phyloP scores from a whole-genome alignment of 768 basidiomycete genomes.

The Candolleomyces eurysporus region DNA sequence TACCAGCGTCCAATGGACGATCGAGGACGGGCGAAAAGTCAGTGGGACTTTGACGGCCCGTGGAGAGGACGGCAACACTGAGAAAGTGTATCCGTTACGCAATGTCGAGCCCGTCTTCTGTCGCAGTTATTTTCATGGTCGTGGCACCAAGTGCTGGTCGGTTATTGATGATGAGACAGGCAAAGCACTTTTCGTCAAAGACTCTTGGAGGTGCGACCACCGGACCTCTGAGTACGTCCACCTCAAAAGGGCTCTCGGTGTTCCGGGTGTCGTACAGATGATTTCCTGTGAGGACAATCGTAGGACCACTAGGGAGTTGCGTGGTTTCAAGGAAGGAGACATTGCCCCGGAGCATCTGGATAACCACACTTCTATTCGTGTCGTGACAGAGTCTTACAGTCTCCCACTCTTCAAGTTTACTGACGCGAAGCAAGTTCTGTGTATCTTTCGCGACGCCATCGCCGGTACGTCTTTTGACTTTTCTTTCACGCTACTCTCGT shows the following conservation, averaged over 20 bases:
- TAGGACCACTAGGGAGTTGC: background rate
- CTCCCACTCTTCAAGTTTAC: background rate
- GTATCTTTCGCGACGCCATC: background rate
- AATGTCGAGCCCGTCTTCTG: too few relatives aligned
- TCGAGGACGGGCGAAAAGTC: background rate
- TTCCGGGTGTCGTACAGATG: background rate
- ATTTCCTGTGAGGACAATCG: background rate
- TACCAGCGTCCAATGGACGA: background rate
- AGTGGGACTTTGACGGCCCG: background rate
- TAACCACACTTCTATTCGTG: background rate
- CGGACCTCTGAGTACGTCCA: background rate
- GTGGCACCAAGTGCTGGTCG: background rate
- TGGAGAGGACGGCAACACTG: background rate
- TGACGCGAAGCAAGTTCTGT: background rate
- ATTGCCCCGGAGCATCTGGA: background rate
- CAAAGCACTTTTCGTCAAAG: background rate
- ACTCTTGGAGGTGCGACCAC: background rate
- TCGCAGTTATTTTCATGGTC: background rate
- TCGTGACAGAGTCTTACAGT: background rate
- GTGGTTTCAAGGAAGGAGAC: too few relatives aligned
- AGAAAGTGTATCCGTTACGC: background rate
- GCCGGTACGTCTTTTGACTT: background rate
- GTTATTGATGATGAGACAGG: background rate
- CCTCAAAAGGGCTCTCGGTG: background rate
- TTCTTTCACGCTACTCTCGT: too few relatives aligned